These are phyloP conservation scores for Bryoglossum gracile DNA, from an alignment of 495 filamentous ascomycete genomes.

Conservation along the genomic window DNA sequence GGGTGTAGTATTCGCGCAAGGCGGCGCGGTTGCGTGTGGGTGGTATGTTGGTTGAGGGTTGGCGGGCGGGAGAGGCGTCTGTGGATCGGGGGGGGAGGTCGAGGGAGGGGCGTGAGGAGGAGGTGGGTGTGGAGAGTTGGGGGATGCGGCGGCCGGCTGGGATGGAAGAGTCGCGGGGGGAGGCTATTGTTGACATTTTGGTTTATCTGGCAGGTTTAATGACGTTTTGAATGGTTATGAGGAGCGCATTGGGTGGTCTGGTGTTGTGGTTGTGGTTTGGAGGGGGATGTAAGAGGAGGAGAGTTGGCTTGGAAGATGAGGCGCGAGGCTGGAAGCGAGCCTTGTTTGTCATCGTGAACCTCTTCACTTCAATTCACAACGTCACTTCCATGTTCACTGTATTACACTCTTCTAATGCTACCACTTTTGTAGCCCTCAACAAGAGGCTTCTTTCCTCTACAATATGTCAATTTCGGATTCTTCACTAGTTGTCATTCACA, in stretches of 20 bases:
- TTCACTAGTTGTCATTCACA: too few species aligned
- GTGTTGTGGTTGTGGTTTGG: background rate
- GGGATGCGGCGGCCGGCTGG: slow-evolving; percentile 18
- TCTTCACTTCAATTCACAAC: background rate
- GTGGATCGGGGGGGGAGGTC: slow-evolving; percentile 48
- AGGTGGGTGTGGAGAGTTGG: slow-evolving; percentile 49
- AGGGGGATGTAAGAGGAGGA: background rate
- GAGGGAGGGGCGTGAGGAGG: slow-evolving; percentile 67
- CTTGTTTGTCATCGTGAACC: background rate
- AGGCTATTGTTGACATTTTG: slow-evolving; percentile 72
- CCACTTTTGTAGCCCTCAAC: too few species aligned
- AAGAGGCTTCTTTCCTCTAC: too few species aligned
- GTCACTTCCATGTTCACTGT: background rate
- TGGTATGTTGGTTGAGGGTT: slow-evolving; percentile 27
- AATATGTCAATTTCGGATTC: too few species aligned
- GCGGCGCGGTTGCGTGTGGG: slow-evolving; percentile 60
- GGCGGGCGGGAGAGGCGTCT: slow-evolving; percentile 41
- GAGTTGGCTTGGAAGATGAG: background rate
- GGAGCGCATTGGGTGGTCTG: background rate
- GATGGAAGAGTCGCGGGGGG: slow-evolving; percentile 49
- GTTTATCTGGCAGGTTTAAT: background rate
- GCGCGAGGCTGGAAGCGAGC: slow-evolving; percentile 6
- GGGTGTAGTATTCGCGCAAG: slow-evolving; percentile 88
- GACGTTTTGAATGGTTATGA: background rate
- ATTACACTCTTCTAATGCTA: background rate